These are phyloP conservation scores for Tremellales sp. DNA, from an alignment of 1,284 basidiomycete genomes.

Conservation along the genomic window DNA sequence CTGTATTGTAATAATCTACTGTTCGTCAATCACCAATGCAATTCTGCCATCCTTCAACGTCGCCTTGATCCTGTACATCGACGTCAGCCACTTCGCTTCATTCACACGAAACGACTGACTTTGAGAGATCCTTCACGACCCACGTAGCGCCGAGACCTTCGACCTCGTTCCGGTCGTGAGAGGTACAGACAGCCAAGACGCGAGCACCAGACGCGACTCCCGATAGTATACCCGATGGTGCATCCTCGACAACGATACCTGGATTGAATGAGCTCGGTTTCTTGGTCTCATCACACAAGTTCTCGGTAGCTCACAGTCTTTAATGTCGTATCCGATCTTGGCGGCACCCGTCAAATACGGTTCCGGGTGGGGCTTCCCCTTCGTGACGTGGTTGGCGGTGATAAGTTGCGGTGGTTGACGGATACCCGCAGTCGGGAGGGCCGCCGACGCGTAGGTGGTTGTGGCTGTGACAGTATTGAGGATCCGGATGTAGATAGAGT, in stretches of 20 bases:
- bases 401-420: constrained; percentile 59
- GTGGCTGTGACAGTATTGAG: constrained; percentile 55
- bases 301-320: constrained; percentile 30
- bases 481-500: not conserved
- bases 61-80: constrained; percentile 9
- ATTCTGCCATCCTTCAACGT: constrained; percentile 2
- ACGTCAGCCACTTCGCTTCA: not conserved
- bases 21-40: constrained; percentile 11
- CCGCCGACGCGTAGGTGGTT: constrained; percentile 60
- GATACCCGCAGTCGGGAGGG: constrained; percentile 59
- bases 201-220: constrained; percentile 69
- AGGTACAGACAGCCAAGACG: constrained; percentile 77
- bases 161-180: constrained; percentile 63
- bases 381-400: constrained; percentile 66
- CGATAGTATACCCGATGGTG: constrained; percentile 68
- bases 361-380: constrained; percentile 76
- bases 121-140: constrained; percentile 47
- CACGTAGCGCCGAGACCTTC: constrained; percentile 46
- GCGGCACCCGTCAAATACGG: constrained; percentile 58
- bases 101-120: constrained; percentile 4
- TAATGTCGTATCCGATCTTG: constrained; percentile 30
- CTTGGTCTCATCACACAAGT: not conserved
- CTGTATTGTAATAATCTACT: not conserved
- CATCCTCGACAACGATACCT: constrained; percentile 81
- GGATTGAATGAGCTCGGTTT: not conserved